These are phyloP conservation scores for Leishmania tarentolae DNA, from an alignment of 208 protist species.

Conservation along the genomic window DNA sequence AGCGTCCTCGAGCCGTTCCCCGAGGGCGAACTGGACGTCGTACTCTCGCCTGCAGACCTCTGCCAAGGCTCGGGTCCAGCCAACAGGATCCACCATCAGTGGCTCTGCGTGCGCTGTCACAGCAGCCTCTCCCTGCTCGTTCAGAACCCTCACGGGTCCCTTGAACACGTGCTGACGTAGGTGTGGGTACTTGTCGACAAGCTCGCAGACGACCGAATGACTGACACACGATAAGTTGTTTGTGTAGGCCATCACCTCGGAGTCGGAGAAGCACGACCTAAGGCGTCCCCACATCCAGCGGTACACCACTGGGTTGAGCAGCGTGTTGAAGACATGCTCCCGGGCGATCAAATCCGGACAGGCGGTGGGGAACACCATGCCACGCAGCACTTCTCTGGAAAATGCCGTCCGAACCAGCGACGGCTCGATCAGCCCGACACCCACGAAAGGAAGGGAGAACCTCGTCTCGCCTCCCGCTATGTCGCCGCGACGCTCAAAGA, in stretches of 20 bases:
- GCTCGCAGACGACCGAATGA: constrained; percentile 52
- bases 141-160: constrained; percentile 23
- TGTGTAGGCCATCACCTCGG: constrained; percentile 71
- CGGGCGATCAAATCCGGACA: constrained; percentile 59
- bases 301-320: constrained; percentile 62
- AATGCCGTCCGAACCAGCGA: constrained; percentile 42
- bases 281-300: constrained; percentile 70
- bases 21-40: constrained; percentile 61
- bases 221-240: constrained; percentile 79
- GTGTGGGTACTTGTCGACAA: constrained; percentile 49
- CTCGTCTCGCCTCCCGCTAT: constrained; percentile 64
- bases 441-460: constrained; percentile 69
- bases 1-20: constrained; percentile 51
- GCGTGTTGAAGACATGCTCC: constrained; percentile 59
- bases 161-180: constrained; percentile 57
- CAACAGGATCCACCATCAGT: constrained; percentile 71
- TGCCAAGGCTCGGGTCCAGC: constrained; percentile 75
- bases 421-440: constrained; percentile 74
- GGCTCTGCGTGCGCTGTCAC: constrained; percentile 59
- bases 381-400: constrained; percentile 43
- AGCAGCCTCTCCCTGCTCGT: constrained; percentile 15
- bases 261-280: constrained; percentile 39
- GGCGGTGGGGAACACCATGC: constrained; percentile 35
- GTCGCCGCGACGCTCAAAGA: constrained; percentile 60
- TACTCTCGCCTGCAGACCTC: constrained; percentile 49